Percentiles rank a stretch among this genome's conserved stretches.
These are phyloP conservation scores for Camelina laxa DNA, from an alignment of 345 rosid genomes.

Conservation along the genomic window DNA sequence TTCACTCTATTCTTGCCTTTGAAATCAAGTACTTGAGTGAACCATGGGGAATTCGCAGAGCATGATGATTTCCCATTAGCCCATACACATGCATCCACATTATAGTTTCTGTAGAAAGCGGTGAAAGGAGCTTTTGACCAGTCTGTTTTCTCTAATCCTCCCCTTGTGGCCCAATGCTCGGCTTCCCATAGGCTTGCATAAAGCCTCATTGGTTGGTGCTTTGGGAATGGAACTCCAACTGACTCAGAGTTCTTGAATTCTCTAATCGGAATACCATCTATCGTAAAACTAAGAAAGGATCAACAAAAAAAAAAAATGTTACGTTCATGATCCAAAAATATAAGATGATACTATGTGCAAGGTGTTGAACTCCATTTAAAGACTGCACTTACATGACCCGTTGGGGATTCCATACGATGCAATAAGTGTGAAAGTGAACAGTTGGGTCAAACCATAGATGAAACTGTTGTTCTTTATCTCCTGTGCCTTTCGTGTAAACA, in stretches of 20 bases:
- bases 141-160: conserved; percentile 12
- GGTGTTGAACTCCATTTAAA: background rate
- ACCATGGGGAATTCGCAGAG: background rate
- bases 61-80: background rate
- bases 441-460: conserved; percentile 8
- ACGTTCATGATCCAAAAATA: background rate
- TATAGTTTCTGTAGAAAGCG: conserved; percentile 2
- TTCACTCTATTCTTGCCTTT: conserved; percentile 5
- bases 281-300: background rate
- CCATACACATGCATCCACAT: conserved; percentile 9
- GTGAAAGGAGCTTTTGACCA: conserved; percentile 2
- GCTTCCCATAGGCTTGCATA: background rate
- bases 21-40: background rate
- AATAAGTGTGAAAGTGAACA: background rate
- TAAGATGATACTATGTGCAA: background rate
- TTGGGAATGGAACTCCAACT: background rate
- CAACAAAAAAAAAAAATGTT: background rate
- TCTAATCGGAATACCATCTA: background rate
- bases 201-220: background rate
- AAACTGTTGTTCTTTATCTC: conserved; percentile 2
- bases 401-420: background rate
- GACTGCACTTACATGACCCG: background rate
- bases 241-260: background rate
- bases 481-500: background rate
- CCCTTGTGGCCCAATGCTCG: background rate